A percentile compares a stretch with the other conserved stretches of the same genome.
phyloP scores from a whole-genome alignment of 2,329 filamentous ascomycete species.

The Alternaria atra region DNA sequence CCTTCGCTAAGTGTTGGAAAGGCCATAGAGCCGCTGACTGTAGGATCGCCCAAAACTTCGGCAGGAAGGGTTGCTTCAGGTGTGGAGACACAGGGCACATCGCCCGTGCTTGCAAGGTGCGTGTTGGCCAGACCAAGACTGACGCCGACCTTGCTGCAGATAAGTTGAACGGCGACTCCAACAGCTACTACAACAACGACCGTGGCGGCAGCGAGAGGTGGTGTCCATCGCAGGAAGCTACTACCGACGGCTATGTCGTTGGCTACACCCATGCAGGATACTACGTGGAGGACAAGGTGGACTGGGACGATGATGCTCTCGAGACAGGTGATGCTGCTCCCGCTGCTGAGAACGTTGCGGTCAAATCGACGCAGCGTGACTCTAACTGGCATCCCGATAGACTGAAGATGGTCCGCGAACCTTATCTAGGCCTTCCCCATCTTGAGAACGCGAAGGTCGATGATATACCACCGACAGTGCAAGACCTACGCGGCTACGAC shows the following conservation, averaged over 20 bases:
- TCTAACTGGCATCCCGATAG: not conserved
- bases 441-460: not conserved
- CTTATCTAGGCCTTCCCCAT: not conserved
- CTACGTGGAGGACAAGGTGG: slow-evolving; percentile 2
- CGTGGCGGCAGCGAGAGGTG: not conserved
- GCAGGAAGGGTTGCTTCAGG: not conserved
- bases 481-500: slow-evolving; percentile 16
- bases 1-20: not conserved
- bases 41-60: not conserved
- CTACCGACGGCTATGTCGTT: not conserved
- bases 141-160: not conserved
- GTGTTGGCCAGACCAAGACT: not conserved
- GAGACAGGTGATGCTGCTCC: not conserved
- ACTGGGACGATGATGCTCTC: slow-evolving; percentile 1
- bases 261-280: not conserved
- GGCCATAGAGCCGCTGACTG: not conserved
- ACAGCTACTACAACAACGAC: not conserved
- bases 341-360: not conserved
- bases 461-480: slow-evolving; percentile 3
- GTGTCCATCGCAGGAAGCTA: not conserved
- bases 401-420: not conserved
- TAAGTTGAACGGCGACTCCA: not conserved
- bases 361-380: not conserved
- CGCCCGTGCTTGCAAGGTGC: not conserved
- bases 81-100: slow-evolving; percentile 1